Evolutionary conservation across 2,329 filamentous ascomycete genomes (phyloP), one percentile per base, ranked within the genome.

Genomic region (Lecanicillium sp.): DNA sequence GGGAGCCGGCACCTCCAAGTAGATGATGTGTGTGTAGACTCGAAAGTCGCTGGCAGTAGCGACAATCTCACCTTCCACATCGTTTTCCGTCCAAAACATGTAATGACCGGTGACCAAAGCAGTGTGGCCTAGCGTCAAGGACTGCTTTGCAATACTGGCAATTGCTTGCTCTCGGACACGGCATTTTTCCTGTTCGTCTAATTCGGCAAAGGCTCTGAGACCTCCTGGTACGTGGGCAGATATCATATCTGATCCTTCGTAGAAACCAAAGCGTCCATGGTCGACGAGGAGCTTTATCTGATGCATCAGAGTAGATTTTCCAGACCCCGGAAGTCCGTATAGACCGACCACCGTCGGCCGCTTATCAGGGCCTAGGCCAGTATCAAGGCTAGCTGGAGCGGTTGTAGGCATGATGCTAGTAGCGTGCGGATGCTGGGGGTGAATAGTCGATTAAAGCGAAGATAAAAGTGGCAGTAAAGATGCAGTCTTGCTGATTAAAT

Each of bases 21-120:
- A 83, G 11, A 84, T 36, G 12, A 85, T 76, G 53, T 84, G 78
- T 0, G 77, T 79, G 56, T 70, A 84, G 0, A 60, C 67, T 0
- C 64, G 36, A 4, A 71, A 41, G 48, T 84, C 79, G 7, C 55
- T 61, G 2, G 60, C 10, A 0, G 74, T 81, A 43, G 60, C 67
- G 0, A 77, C 67, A 5, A 52, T 14, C 1, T 57, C 15, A 26
- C 58, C 61, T n/a, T 21, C 30, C 8, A 57, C 50, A 0, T 67
- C 20, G 67, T 61, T 4, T 21, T 73, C 66, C 0, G 51, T 4
- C 74, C 75, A 81, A 53, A 83, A 75, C 64, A 74, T 75, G 56
- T 67, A 74, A 56, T 84, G 77, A 0, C 77, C 78, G 4, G 74
- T 62, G 3, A 84, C 73, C 3, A 84, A 55, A 2, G 60, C 78